Conservation (phyloP, 2,329 filamentous ascomycete genomes). For the Botryotinia narcissicola region DNA sequence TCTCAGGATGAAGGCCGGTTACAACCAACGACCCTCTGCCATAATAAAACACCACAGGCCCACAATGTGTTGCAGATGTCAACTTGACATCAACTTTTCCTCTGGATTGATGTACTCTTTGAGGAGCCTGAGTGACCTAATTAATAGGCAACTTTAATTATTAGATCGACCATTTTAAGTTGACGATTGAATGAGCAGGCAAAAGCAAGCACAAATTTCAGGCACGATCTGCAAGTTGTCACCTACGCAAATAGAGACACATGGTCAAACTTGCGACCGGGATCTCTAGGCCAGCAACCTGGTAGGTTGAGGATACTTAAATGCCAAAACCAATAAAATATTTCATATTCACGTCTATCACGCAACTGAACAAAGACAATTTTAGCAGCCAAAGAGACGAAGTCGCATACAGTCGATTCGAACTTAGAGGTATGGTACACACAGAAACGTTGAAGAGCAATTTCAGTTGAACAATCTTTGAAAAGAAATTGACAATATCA, state of each 20-base stretch:
- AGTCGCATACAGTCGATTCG: background rate
- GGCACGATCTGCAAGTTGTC: background rate
- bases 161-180: background rate
- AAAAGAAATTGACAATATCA: background rate
- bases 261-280: background rate
- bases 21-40: no score
- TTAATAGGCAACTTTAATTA: background rate
- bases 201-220: background rate
- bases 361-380: no score
- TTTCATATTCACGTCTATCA: background rate
- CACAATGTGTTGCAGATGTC: no score
- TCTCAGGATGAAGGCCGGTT: background rate
- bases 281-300: background rate
- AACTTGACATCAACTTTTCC: background rate
- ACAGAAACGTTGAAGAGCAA: background rate
- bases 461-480: background rate
- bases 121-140: fast-evolving
- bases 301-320: background rate
- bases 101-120: background rate
- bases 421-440: background rate
- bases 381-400: background rate
- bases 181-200: background rate
- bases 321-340: background rate
- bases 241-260: background rate
- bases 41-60: background rate